phyloP scores from a whole-genome alignment of 148 eudicot species.

The Dianthus caryophyllus region DNA sequence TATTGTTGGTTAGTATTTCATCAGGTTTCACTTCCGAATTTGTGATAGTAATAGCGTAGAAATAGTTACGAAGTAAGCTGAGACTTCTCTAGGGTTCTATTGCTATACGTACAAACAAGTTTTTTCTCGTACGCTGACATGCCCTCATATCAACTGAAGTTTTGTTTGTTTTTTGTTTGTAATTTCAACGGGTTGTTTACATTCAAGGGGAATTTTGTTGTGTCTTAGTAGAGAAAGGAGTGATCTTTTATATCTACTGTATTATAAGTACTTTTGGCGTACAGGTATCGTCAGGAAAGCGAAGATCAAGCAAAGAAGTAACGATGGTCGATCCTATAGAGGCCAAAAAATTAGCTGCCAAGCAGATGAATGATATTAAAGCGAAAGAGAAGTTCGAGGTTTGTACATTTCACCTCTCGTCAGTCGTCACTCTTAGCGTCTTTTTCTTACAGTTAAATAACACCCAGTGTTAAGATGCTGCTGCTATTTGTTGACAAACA shows the following conservation, averaged over 20 bases:
- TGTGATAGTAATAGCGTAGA: constrained; percentile 19
- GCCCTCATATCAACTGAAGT: too few species aligned
- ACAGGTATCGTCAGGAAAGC: constrained; percentile 50
- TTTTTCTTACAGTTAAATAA: too few species aligned
- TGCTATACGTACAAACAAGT: too few species aligned
- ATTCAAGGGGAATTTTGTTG: too few species aligned
- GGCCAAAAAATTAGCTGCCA: constrained; percentile 89
- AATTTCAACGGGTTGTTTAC: too few species aligned
- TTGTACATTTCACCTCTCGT: constrained; percentile 9
- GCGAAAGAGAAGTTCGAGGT: constrained; percentile 66
- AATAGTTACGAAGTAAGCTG: too few species aligned
- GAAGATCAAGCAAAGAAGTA: constrained; percentile 44
- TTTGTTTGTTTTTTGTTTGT: too few species aligned
- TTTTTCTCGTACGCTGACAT: too few species aligned
- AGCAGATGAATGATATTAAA: constrained; percentile 66
- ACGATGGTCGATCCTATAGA: constrained; percentile 90
- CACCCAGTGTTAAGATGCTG: too few species aligned
- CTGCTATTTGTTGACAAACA: not conserved
- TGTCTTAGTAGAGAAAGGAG: not conserved
- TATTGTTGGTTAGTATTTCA: constrained; percentile 48
- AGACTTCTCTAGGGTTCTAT: too few species aligned
- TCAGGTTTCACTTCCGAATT: constrained; percentile 27
- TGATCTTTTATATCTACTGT: constrained; percentile 2
- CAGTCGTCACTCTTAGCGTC: not conserved
- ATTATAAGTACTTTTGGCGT: not conserved